Evolutionary conservation across 148 eudicot species (phyloP).

Genomic region (Camellia granthamiana): DNA sequence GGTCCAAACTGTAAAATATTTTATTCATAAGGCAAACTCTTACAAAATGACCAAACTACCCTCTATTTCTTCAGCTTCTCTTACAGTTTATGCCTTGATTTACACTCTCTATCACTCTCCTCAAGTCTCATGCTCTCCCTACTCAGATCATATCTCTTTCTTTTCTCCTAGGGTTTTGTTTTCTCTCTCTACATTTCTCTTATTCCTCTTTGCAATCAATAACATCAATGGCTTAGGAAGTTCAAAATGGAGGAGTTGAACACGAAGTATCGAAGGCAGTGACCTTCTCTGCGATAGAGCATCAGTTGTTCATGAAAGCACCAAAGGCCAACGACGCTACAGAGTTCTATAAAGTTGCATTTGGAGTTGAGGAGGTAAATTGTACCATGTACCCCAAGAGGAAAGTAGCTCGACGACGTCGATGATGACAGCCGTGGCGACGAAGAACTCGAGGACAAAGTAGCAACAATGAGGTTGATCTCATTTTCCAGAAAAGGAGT

Average conservation of each 20-base stretch:
- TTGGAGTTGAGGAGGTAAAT: conserved; percentile 70
- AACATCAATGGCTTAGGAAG: conserved; percentile 42
- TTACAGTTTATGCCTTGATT: too few species aligned
- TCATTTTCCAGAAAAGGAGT: too few species aligned
- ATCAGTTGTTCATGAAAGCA: conserved; percentile 58
- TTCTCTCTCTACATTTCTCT: conserved; percentile 3
- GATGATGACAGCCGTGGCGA: too few species aligned
- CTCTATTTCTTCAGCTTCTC: too few species aligned
- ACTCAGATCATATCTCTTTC: too few species aligned
- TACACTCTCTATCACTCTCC: too few species aligned
- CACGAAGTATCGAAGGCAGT: conserved; percentile 26
- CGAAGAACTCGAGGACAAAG: too few species aligned
- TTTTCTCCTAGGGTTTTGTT: conserved; percentile 13
- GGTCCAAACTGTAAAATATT: too few species aligned
- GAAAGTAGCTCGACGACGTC: conserved; percentile 42
- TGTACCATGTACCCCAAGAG: conserved; percentile 64
- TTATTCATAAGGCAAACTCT: too few species aligned
- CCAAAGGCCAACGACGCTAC: conserved; percentile 71
- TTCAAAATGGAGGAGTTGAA: conserved; percentile 35
- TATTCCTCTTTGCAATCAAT: conserved; percentile 19
- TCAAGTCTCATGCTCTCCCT: too few species aligned
- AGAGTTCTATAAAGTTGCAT: conserved; percentile 77
- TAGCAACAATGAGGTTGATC: too few species aligned
- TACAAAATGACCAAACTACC: too few species aligned
- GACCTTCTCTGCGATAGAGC: conserved; percentile 51